Base-by-base conservation (phyloP, 805 yeast species). In the Martiniozyma abietophila region DNA sequence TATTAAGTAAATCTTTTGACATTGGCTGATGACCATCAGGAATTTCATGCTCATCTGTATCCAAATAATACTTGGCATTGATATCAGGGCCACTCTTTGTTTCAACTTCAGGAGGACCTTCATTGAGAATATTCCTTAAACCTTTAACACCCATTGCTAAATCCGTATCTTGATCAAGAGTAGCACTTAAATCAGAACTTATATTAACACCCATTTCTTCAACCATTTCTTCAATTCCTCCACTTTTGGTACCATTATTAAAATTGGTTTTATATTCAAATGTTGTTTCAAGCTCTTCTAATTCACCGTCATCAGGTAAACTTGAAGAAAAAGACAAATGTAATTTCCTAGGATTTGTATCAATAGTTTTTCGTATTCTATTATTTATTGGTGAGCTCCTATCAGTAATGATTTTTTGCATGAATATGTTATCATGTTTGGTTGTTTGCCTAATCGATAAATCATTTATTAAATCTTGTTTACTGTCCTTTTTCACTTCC, bases 61-160 rank as follows among this genome's bases (percentile, higher is more conserved):
- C 11, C n/a, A 33, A 34, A 22, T 37, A 34, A 9, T 37, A 37
- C 3, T 12, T 10, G 3, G 34, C 40, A 22, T 37, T 33, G 4
- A n/a, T 29, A 9, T 52, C 25, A 10, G 20, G 29, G 19, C n/a
- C n/a, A n/a, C 37, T 29, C 9, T 19, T 49, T 5, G 80, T 70
- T 16, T 64, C 65, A 26, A 51, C 49, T 41, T 76, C 82, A n/a
- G 74, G 57, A 33, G 66, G 71, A 27, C 56, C 56, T 18, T 60
- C 65, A 23, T 56, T 53, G 57, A 33, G 66, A 70, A 27, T 56
- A 56, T 18, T 60, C 65, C 21, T 56, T 53, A 26, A 16, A 8
- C 31, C 31, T 14, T 29, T 14, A 8, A 20, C 31, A n/a, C 31
- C 31, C 25, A 18, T 8, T 7, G 16, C 29, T 17, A 26, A 10